phyloP scores from a whole-genome alignment of 768 basidiomycete species.

The Ephemerocybe angulata region DNA sequence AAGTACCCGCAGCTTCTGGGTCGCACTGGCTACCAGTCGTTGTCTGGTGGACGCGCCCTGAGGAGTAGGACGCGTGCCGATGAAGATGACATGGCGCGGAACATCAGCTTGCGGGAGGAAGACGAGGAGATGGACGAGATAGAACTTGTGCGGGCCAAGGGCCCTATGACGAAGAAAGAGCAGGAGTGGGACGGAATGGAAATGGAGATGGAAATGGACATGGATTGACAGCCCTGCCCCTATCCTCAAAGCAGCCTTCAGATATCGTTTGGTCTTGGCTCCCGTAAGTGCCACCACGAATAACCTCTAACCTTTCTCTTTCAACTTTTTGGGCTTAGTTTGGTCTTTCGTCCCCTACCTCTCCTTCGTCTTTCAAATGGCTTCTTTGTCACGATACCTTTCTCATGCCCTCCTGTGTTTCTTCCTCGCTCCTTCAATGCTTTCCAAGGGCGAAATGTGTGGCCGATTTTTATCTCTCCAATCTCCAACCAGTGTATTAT shows the following conservation, averaged over 20 bases:
- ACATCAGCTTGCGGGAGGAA: slow-evolving; percentile 42
- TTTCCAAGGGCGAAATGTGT: no score
- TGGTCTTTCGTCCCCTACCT: no score
- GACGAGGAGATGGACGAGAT: slow-evolving; percentile 39
- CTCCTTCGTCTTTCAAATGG: no score
- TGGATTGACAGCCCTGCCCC: slow-evolving; percentile 38
- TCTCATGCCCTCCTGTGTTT: no score
- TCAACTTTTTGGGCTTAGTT: no score
- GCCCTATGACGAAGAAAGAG: slow-evolving; percentile 29
- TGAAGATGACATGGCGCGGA: slow-evolving; percentile 34
- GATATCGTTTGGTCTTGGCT: not conserved
- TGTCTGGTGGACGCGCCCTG: slow-evolving; percentile 20
- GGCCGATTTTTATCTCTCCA: no score
- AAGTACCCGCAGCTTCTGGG: slow-evolving; percentile 2
- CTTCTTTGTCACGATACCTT: no score
- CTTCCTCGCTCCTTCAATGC: no score
- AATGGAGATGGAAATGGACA: slow-evolving; percentile 66
- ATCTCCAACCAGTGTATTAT: not conserved
- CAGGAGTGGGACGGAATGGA: slow-evolving; percentile 45
- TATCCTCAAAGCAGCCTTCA: not conserved
- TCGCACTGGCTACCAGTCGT: slow-evolving; percentile 8
- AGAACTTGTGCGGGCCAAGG: slow-evolving; percentile 21
- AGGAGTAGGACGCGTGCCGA: slow-evolving; percentile 39
- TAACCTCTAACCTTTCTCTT: no score
- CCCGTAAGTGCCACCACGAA: slow-evolving; percentile 3